Base-by-base conservation (phyloP, 768 basidiomycete genomes). In the Kwoniella mangroviensis region DNA sequence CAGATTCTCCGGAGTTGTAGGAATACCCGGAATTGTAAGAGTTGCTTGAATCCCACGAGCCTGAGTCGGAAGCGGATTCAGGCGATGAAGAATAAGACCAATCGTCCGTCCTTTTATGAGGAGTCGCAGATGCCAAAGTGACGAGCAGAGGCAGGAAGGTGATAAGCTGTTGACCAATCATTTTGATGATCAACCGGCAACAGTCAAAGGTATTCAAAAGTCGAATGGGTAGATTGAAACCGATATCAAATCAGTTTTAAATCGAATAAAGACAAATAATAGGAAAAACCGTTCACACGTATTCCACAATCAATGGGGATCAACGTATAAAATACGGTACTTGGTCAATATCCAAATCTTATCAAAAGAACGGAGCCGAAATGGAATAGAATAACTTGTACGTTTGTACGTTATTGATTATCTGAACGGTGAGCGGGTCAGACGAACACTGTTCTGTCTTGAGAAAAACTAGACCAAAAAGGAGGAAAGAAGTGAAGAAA, bases 361-460 rank as follows among this genome's bases (percentile, higher is more conserved):
- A 34, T 63, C 52, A 53, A 63, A 63, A 63, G 62, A 63, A 53
- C 51, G 62, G 62, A 63, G 49, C 62, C 62, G 26, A 41, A 61
- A 21, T 61, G 7, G 34, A 26, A 52, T 9, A 10, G 2, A 26
- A 26, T 63, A 63, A 49, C 21, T 21, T 49, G 49, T 3, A 62
- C 55, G 55, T 13, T 56, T 6, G n/a, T n/a, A 5, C 34, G 34
- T 34, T 34, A 34, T 34, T 34, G 34, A 34, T 0, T 34, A 7
- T 7, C 34, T 34, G 52, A 63, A 63, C 62, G 52, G 62, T 63
- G 62, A 63, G 62, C 62, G 62, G 62, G 62, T 63, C 40, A 63
- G 62, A 63, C 51, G 62, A 63, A 63, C 62, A 63, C 51, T 63
- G 62, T 63, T 63, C 62, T 34, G 62, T 63, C 62, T 53, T 43